phyloP scores from a whole-genome alignment of 805 yeast species.

The Spencermartinsiella europaea region DNA sequence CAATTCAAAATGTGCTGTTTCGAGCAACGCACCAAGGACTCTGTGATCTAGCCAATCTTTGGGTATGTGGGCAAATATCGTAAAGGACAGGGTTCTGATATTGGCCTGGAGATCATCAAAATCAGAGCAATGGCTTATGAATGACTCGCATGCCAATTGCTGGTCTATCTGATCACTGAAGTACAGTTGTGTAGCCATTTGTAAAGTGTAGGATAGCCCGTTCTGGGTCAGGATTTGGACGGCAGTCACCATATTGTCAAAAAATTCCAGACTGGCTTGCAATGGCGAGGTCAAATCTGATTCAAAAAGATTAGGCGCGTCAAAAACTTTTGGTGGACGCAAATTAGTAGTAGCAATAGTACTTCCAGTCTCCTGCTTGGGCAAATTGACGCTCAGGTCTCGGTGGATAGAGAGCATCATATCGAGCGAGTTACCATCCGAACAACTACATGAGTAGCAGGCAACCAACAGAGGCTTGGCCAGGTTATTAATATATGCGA shows the following conservation, averaged over 20 bases:
- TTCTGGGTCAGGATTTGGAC: conserved; percentile 16
- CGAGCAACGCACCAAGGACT: conserved; percentile 20
- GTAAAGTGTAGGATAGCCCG: background rate
- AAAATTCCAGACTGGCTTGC: conserved; percentile 5
- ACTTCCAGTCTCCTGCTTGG: background rate
- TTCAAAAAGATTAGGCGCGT: background rate
- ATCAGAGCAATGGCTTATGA: background rate
- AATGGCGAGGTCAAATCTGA: conserved; percentile 1
- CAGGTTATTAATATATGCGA: conserved; percentile 14
- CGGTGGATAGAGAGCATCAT: conserved; percentile 6
- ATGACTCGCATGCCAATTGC: conserved; percentile 12
- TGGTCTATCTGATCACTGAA: conserved; percentile 15
- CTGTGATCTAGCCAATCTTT: conserved; percentile 10
- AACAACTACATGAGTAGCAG: conserved; percentile 15
- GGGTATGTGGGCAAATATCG: background rate
- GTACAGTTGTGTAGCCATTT: conserved; percentile 11
- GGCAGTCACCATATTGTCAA: conserved; percentile 16
- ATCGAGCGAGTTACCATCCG: conserved; percentile 5
- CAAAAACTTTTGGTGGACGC: background rate
- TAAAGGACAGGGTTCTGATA: background rate
- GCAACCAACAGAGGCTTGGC: conserved; percentile 16
- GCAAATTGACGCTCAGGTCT: background rate
- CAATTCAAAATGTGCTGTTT: conserved; percentile 24
- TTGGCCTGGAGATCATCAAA: background rate
- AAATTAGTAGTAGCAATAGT: background rate